Base-by-base conservation (phyloP, 768 basidiomycete species). In the Steccherinum ochraceum region DNA sequence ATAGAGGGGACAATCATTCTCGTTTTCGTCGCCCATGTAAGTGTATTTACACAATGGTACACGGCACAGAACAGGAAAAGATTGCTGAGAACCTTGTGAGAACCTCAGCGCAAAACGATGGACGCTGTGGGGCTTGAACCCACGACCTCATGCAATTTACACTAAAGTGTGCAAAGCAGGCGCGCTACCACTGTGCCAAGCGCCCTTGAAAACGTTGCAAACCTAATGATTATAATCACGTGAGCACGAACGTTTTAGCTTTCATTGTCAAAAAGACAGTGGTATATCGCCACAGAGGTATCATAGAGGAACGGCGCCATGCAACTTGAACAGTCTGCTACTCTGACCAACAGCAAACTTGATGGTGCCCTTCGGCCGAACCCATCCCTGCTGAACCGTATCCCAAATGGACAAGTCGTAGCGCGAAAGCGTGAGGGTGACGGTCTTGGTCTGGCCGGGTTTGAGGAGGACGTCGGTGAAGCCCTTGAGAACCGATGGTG, bases 381-480 rank as follows among this genome's bases (percentile, higher is more conserved):
- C 70, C 89, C 91, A 93, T 2, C 84, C 81, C 64, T 93, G 90
- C 21, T 72, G 70, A 10, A 66, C 75, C 1, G 76, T 78, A 64
- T 92, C 86, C 91, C 89, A 92, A 49, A 88, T 74, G 19, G 81
- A 84, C 57, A 89, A 58, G 56, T 86, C 83, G 57, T 87, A 82
- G 27, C 84, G 72, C 12, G 86, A 82, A 25, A 90, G 69, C 5
- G 71, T 75, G 57, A 90, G 73, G 4, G 69, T 73, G 1, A 81
- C 79, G 5, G 54, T 63, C 51, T 63, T 63, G 21, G 61, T 73
- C 60, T 81, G 63, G 1, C 78, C 78, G 1, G 80, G 73, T 2
- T 58, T 46, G 0, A 86, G 55, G 7, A 72, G 70, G 24, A 83
- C 67, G 59, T 86, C 71, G 12, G 76, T 77, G 70, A 91, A 90